Base-by-base conservation (phyloP, 495 filamentous ascomycete species). In the Thermothielavioides terrestris region DNA sequence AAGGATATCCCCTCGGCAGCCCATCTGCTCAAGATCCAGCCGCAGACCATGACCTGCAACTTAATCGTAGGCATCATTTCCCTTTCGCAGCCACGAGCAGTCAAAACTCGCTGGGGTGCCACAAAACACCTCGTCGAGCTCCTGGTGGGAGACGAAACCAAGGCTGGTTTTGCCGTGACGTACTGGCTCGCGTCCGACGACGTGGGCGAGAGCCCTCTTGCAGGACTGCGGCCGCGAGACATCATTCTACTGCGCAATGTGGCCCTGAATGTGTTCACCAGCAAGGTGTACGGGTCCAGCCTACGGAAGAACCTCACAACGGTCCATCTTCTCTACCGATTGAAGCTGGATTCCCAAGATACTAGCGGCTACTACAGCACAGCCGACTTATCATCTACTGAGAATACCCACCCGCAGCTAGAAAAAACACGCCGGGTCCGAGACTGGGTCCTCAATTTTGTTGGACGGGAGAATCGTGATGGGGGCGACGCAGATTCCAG, bases 111-210 rank as follows among this genome's bases (percentile, higher is more conserved):
- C 21, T 74, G 77, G 59, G 75, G 77, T 10, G 55, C 67, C 1
- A 77, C 77, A 0, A 74, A 83, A 38, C 74, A 83, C 28, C 73
- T 94, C 0, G 68, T 89, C 28, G 88, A 94, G 58, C 62, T 94
- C 5, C 73, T 89, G 1, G 86, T 95, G 1, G 89, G 85, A 11
- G 91, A 97, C 59, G 88, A 95, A 47, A 92, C 88, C 2, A 79
- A 75, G 42, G 81, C 85, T 11, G 86, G 86, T 12, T 94, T 96
- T 63, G 77, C 74, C 11, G 68, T 96, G 50, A 91, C 84, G 23
- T 84, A 95, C 54, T 96, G 91, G 91, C 70, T 94, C 12, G 58
- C 68, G 6, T 55, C 54, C 9, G 66, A 63, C 58, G 40, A 14
- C 17, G 53, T 60, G 17, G 54, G 62, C 6, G 54, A 63, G 2